Percentiles rank a stretch among this genome's conserved stretches.
Evolutionary conservation across 805 yeast genomes (phyloP).

Genomic region (Yarrowia keelungensis): DNA sequence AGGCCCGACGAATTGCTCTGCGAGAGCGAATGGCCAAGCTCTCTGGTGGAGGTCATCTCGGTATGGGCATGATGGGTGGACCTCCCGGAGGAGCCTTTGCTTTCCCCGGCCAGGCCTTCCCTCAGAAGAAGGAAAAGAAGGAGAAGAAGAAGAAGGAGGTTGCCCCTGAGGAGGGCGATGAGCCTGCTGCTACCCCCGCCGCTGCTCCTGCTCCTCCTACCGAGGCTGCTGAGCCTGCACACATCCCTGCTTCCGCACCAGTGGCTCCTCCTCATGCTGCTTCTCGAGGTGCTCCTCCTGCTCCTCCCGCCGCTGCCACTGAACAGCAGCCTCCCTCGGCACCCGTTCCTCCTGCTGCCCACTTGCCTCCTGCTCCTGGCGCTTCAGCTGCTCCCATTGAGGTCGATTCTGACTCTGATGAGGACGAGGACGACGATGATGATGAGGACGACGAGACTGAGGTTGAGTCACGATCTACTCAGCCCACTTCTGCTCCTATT

Average conservation of each 20-base stretch:
- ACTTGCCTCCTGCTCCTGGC: background rate
- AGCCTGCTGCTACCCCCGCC: constrained; percentile 1
- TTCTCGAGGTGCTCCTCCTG: constrained; percentile 9
- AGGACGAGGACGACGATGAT: background rate
- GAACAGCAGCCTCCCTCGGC: constrained; percentile 25
- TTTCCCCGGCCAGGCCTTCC: constrained; percentile 44
- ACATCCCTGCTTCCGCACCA: constrained; percentile 10
- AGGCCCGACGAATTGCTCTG: constrained; percentile 70
- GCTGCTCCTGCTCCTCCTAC: constrained; percentile 1
- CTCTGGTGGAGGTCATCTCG: constrained; percentile 75
- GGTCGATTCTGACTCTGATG: constrained; percentile 7
- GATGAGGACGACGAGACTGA: constrained; percentile 36
- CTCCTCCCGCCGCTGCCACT: background rate
- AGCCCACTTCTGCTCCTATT: constrained; percentile 19
- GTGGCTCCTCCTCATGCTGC: constrained; percentile 7
- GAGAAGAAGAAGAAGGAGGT: constrained; percentile 42
- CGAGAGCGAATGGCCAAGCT: constrained; percentile 96
- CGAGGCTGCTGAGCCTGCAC: background rate
- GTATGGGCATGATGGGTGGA: constrained; percentile 46
- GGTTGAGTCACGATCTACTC: constrained; percentile 31
- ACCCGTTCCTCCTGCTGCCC: constrained; percentile 31
- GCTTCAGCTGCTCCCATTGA: constrained; percentile 26
- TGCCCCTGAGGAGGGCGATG: constrained; percentile 40
- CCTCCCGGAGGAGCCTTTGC: constrained; percentile 47
- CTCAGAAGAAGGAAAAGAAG: constrained; percentile 47